These are phyloP conservation scores for Vanrija pseudolonga DNA, from an alignment of 1,284 basidiomycete genomes.

Conservation along the genomic window DNA sequence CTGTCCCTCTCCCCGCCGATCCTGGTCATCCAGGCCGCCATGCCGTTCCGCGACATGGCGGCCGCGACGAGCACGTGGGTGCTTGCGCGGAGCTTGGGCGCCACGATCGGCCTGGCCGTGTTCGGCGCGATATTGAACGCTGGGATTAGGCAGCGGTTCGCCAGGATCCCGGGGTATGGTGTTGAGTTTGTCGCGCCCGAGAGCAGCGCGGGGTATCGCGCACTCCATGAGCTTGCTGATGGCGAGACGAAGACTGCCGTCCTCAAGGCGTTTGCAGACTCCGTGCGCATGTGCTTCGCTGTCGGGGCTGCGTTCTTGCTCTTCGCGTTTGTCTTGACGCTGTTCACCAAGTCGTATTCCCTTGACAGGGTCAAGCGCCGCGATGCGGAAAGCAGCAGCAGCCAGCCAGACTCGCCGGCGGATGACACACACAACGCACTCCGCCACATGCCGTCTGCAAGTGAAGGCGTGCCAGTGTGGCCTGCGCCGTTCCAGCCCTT, in stretches of 20 bases:
- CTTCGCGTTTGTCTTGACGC: conserved; percentile 20
- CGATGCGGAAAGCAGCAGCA: too few relatives aligned
- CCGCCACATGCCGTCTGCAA: too few relatives aligned
- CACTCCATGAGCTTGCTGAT: conserved; percentile 34
- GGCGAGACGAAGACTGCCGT: conserved; percentile 24
- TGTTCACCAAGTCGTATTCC: conserved; percentile 24
- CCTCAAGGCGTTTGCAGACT: conserved; percentile 34
- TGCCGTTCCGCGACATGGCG: conserved; percentile 46
- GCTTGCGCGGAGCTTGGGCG: conserved; percentile 27
- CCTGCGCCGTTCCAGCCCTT: too few relatives aligned
- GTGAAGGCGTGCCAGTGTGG: too few relatives aligned
- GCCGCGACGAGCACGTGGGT: conserved; percentile 38
- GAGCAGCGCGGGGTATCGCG: conserved; percentile 28
- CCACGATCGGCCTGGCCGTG: conserved; percentile 25
- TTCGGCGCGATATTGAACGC: conserved; percentile 39
- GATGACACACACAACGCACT: too few relatives aligned
- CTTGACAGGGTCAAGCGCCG: conserved; percentile 5
- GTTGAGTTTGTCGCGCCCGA: conserved; percentile 30
- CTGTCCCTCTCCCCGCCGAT: conserved; percentile 25
- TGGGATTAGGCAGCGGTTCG: conserved; percentile 28
- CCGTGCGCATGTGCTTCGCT: neutral
- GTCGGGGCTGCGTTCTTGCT: conserved; percentile 21
- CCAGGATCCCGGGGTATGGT: conserved; percentile 33
- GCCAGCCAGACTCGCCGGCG: too few relatives aligned
- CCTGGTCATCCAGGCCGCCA: conserved; percentile 38